A percentile compares a stretch with the other conserved stretches of the same genome.
Evolutionary conservation across 345 rosid genomes (phyloP).

Genomic region (Citrus mangshanensis): DNA sequence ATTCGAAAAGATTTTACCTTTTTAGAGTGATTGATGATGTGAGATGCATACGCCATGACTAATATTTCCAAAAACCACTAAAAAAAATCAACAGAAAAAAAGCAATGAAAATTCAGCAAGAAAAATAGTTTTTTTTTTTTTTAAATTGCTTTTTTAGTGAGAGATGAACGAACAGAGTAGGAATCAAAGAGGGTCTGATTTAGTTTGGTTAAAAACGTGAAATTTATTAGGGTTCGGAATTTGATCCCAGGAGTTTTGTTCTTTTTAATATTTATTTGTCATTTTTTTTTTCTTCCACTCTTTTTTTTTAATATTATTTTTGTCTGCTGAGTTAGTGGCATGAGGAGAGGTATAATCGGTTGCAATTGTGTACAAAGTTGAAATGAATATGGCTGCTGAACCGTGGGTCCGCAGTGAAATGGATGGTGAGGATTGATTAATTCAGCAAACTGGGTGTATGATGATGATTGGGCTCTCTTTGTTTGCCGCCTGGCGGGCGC

Average conservation of each 20-base stretch:
- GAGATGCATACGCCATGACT: conserved; percentile 59
- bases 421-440: not conserved
- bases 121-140: not conserved
- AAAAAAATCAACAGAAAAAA: not conserved
- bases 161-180: not conserved
- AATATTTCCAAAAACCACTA: conserved; percentile 7
- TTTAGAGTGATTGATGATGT: conserved; percentile 53
- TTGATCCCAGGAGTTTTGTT: not conserved
- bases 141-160: not conserved
- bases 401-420: not conserved
- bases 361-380: not conserved
- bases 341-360: not conserved
- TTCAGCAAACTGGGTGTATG: not conserved
- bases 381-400: not conserved
- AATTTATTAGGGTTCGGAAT: not conserved
- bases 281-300: not conserved
- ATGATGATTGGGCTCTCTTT: too few relatives aligned
- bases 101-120: not conserved
- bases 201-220: not conserved
- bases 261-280: not conserved
- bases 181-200: not conserved
- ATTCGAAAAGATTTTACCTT: conserved; percentile 32
- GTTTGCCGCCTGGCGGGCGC: too few relatives aligned
- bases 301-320: not conserved
- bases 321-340: not conserved